Evolutionary conservation across 345 rosid species (phyloP), one percentile per base, ranked within the genome.

Genomic region (Eucalyptus cladocalyx): DNA sequence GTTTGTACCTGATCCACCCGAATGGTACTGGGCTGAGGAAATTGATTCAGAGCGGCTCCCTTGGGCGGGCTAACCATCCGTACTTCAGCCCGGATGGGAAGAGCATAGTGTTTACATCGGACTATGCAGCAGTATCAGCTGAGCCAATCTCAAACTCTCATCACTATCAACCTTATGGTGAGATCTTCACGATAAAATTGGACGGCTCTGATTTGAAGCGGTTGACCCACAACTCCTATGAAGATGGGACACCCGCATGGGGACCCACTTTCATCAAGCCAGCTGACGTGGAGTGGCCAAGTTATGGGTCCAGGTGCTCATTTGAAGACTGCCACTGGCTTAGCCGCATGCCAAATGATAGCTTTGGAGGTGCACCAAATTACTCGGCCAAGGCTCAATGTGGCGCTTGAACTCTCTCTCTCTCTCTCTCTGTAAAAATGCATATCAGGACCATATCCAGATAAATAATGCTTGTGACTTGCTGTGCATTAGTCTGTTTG

Each of bases 161-260:
- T 92, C 98, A 96, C 49, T 96, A 92, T 76, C 99, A 97, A 87
- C 98, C 99, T 1, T 97, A 97, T 28, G 99, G 99, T 4, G 99
- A 97, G 91, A 97, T 97, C 81, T 96, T 87, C 91, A 96, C 95
- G 0, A 80, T 97, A 8, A 94, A 93, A 88, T 87, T 96, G 90
- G 99, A 97, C 80, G 98, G 99, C 42, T 93, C 98, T 49, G 93
- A 91, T 90, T 89, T 96, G 88, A 96, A 90, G 94, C 95, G 99
- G 89, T 87, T 94, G 90, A 96, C 99, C 9, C 98, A 96, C 51
- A 97, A 97, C 86, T 95, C 97, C 0, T 97, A 91, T 45, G 99
- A 97, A 90, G 99, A 97, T 93, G 99, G 99, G 86, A 96, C 98
- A 50, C 98, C 99, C 0, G 92, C 94, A 0, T 97, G 98, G 98